Evolutionary conservation across 805 yeast species (phyloP).

Genomic region (Candida michaelii): DNA sequence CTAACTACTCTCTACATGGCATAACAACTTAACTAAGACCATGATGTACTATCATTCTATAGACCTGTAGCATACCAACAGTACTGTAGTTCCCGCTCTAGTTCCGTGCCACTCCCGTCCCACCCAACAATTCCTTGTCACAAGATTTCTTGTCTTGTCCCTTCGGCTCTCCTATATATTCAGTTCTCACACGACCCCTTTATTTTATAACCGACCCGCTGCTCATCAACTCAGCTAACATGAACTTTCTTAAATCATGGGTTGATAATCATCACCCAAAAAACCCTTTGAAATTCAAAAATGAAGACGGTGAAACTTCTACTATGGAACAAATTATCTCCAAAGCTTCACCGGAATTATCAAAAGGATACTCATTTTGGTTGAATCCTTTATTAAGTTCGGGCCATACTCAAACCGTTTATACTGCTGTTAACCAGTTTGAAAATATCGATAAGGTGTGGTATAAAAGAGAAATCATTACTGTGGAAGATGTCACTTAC

Average conservation of each 20-base stretch:
- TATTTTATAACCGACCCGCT: too few relatives aligned
- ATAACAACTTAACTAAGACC: too few relatives aligned
- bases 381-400: slow-evolving; percentile 48
- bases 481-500: slow-evolving; percentile 27
- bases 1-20: too few relatives aligned
- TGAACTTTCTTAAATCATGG: slow-evolving; percentile 20
- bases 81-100: too few relatives aligned
- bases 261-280: slow-evolving; percentile 26
- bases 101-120: too few relatives aligned
- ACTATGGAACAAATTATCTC: slow-evolving; percentile 33
- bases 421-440: slow-evolving; percentile 45
- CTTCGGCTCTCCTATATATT: too few relatives aligned
- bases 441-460: slow-evolving; percentile 40
- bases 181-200: too few relatives aligned
- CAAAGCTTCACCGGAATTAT: slow-evolving; percentile 40
- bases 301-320: slow-evolving; percentile 8
- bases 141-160: too few relatives aligned
- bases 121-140: too few relatives aligned
- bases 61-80: too few relatives aligned
- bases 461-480: slow-evolving; percentile 46
- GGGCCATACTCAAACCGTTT: slow-evolving; percentile 53
- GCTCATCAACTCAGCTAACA: too few relatives aligned
- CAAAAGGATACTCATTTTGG: slow-evolving; percentile 35
- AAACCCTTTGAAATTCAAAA: slow-evolving; percentile 22
- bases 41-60: too few relatives aligned